phyloP scores from a whole-genome alignment of 352 stramenopile species.

The Pythium volutum region DNA sequence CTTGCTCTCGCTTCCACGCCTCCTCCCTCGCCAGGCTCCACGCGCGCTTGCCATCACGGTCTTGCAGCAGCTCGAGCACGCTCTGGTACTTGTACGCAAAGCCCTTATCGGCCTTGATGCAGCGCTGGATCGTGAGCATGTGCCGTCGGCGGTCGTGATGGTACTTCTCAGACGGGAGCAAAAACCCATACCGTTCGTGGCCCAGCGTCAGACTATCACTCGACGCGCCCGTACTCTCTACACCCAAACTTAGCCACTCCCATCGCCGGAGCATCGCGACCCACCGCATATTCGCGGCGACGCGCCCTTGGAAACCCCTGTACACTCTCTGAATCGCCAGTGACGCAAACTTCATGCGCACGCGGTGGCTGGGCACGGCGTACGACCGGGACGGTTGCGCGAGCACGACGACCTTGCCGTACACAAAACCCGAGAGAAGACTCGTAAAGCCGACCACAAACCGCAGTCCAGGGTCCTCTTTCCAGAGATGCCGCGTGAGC shows the following conservation, averaged over 20 bases:
- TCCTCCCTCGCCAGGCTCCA: constrained; percentile 55
- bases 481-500: constrained; percentile 66
- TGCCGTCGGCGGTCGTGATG: constrained; percentile 36
- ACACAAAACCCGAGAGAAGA: constrained; percentile 38
- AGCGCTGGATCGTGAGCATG: constrained; percentile 45
- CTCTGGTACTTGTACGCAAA: constrained; percentile 72
- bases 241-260: constrained; percentile 54
- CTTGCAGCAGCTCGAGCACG: constrained; percentile 66
- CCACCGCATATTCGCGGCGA: constrained; percentile 61
- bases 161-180: constrained; percentile 53
- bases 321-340: constrained; percentile 52
- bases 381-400: constrained; percentile 46
- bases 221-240: constrained; percentile 20
- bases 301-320: constrained; percentile 46
- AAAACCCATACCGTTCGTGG: constrained; percentile 49
- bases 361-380: constrained; percentile 38
- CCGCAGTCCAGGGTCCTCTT: constrained; percentile 48
- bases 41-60: constrained; percentile 52
- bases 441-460: constrained; percentile 42
- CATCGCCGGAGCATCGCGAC: constrained; percentile 64
- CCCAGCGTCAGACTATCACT: constrained; percentile 54
- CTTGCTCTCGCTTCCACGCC: constrained; percentile 23
- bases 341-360: constrained; percentile 37
- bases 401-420: constrained; percentile 43
- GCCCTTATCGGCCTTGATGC: constrained; percentile 37